Evolutionary conservation across 805 yeast species (phyloP).

Genomic region (Zygosaccharomyces lentus): DNA sequence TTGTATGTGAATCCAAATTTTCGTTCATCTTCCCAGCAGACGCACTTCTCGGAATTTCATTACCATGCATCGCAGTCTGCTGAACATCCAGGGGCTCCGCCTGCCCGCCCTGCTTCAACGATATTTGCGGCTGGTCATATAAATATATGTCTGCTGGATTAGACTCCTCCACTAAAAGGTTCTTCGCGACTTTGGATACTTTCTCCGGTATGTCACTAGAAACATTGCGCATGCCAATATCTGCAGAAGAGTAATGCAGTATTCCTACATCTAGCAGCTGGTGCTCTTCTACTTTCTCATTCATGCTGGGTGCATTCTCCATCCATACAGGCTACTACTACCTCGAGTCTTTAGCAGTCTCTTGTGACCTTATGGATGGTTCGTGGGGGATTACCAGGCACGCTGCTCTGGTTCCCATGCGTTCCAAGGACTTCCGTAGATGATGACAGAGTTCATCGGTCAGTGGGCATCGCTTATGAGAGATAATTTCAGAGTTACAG

Average conservation of each 20-base stretch:
- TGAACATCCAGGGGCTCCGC: background rate
- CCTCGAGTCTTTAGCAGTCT: background rate
- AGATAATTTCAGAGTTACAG: too few relatives aligned
- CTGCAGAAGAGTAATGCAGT: constrained; percentile 12
- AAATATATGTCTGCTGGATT: constrained; percentile 19
- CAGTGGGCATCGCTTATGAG: too few relatives aligned
- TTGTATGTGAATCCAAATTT: background rate
- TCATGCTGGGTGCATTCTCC: constrained; percentile 12
- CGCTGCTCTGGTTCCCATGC: background rate
- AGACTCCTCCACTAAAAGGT: constrained; percentile 4
- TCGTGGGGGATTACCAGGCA: background rate
- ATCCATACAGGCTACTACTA: background rate
- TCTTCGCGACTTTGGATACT: constrained; percentile 5
- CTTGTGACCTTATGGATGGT: background rate
- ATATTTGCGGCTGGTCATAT: constrained; percentile 19
- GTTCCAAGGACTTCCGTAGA: background rate
- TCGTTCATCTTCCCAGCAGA: background rate
- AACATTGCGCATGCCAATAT: constrained; percentile 5
- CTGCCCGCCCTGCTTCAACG: background rate
- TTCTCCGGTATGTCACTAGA: background rate
- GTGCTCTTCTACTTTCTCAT: constrained; percentile 13
- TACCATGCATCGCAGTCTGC: background rate
- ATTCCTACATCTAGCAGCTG: constrained; percentile 15
- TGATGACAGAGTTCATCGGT: too few relatives aligned
- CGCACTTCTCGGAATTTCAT: background rate